Base-by-base conservation (phyloP, 2,329 filamentous ascomycete species). In the Colletotrichum agaves region DNA sequence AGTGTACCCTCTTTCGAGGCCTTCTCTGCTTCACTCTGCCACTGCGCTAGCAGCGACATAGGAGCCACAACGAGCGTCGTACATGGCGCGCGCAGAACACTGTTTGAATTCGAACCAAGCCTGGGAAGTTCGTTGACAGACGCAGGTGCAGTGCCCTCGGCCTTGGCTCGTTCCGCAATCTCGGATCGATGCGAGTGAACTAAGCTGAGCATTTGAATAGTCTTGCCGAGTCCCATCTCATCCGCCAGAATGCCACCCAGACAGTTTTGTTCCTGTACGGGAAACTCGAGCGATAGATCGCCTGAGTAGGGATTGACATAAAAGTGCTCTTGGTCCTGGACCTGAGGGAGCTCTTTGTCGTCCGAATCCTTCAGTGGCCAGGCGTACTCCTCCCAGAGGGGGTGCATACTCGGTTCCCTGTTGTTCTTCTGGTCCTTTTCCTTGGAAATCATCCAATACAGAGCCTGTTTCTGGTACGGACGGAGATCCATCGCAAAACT, bases 281-380 rank as follows among this genome's bases (percentile, higher is more conserved):
- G 96, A 72, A 99, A 99, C 5, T 97, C 90, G 0, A 98, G 83
- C 2, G 94, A 97, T 59, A 99, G 82, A 72, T 98, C 95, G 8
- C 96, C 96, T 6, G 94, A 98, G 77, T 99, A 99, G 0, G 95
- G 95, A 73, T 99, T 99, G 73, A 98, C 91, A 73, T 98, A 99
- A 74, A 99, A 99, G 67, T 87, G 88, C 7, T 87, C 79, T 72
- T 94, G 89, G 3, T 85, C 88, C 10, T 88, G 82, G 7, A 96
- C 84, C 17, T 76, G 75, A 0, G 91, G 90, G 11, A 98, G 75
- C 5, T 91, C 87, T 46, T 92, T 88, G 71, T 96, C 94, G 72
- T 98, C 92, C 41, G 92, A 90, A 78, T 99, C 96, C 75, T 94
- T 94, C 0, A 83, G 82, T 0, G 96, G 96, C 94, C 94, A 99